Evolutionary conservation across 129 eudicot species (phyloP), one percentile per base, ranked within the genome.

Genomic region (Deinandra increscens): DNA sequence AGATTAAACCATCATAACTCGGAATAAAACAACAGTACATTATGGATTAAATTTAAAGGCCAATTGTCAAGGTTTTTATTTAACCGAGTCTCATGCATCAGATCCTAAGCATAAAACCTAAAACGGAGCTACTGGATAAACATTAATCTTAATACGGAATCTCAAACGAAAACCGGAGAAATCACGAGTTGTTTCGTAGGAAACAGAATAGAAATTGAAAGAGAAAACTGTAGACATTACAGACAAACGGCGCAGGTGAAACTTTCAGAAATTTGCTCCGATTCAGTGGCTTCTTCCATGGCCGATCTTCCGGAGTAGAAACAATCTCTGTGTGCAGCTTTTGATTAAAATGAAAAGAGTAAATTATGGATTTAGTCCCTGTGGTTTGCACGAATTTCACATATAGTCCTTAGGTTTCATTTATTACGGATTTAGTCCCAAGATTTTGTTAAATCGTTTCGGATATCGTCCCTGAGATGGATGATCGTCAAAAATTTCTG

Each of bases 221-320:
- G 12, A 1, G 69, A n/a, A 46, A 71, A 45, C 42, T 13, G 13
- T 19, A 48, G 43, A 20, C 15, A 20, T 78, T 84, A 87, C 90
- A 83, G 80, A 81, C 95, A 84, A 84, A 84, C 81, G 66, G 88
- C 84, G 64, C 88, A 88, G 64, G 79, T 73, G 59, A 85, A 85
- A 41, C 84, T 50, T 56, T 83, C 96, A 53, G 79, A 72, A 55
- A 86, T 77, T 64, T 79, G 75, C 59, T 89, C 85, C 13, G 71
- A 68, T 58, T 62, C 77, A 12, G 33, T n/a, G n/a, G 18, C 83
- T 36, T 76, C 83, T 51, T 79, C 79, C 79, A 75, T 79, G 45
- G 73, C 48, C 55, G 72, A 65, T 22, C 14, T 78, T 64, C 63
- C 53, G 63, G 55, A 65, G 31, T 13, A 58, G 41, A 75, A 44